Percentiles rank a stretch among this genome's conserved stretches.
phyloP scores from a whole-genome alignment of 192 early-diverging fungal species.

The Irineochytrium annulatum region DNA sequence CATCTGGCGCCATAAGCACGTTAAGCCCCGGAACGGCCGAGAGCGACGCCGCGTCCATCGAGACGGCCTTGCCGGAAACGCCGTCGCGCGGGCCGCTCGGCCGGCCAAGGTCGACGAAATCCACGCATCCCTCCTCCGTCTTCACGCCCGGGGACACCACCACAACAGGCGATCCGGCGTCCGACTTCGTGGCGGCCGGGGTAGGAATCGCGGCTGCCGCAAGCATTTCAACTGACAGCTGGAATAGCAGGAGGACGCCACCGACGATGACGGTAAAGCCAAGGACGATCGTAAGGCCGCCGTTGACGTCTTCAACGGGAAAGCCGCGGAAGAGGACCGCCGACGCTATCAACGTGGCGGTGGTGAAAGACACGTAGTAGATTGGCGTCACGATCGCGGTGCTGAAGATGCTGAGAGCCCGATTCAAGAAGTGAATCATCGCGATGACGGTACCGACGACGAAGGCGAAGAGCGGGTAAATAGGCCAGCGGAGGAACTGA shows the following conservation, averaged over 20 bases:
- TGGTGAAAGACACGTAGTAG: slow-evolving; percentile 66
- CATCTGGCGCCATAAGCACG: neutral
- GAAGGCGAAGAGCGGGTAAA: slow-evolving; percentile 50
- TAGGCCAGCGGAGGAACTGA: slow-evolving; percentile 51
- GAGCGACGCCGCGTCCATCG: neutral
- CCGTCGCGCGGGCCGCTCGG: too few relatives aligned
- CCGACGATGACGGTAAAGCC: slow-evolving; percentile 60
- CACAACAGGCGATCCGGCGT: neutral
- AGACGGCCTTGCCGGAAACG: too few relatives aligned
- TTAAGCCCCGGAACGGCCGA: neutral
- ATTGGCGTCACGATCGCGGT: slow-evolving; percentile 67
- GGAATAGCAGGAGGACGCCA: slow-evolving; percentile 52
- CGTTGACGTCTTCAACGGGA: slow-evolving; percentile 36
- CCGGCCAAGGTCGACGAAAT: too few relatives aligned
- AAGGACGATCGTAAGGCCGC: slow-evolving; percentile 42
- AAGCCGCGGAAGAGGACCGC: slow-evolving; percentile 65
- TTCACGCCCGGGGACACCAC: neutral
- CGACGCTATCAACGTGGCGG: slow-evolving; percentile 56
- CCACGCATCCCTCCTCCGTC: too few relatives aligned
- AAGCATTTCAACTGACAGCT: slow-evolving; percentile 37
- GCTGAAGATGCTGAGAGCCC: slow-evolving; percentile 59
- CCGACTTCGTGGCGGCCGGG: neutral
- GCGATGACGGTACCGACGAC: slow-evolving; percentile 44
- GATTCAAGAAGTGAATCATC: slow-evolving; percentile 65
- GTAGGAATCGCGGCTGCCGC: neutral